Evolutionary conservation across 2,329 filamentous ascomycete species (phyloP), one percentile per base, ranked within the genome.

Genomic region (Phoma sp.): DNA sequence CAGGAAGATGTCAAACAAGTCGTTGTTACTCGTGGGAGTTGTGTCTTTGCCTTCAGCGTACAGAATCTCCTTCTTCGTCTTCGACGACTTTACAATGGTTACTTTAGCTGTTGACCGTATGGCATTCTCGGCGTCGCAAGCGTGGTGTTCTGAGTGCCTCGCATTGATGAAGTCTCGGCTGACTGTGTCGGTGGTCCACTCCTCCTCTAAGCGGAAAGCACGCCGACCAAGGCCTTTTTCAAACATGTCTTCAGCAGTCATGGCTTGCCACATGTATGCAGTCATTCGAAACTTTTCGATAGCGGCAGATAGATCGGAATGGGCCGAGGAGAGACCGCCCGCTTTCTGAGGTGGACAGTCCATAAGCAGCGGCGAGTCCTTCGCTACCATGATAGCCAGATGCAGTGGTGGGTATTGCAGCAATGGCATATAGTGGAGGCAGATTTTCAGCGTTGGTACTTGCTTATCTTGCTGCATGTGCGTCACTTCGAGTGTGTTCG

Each of bases 191-290:
- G 40, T 39, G 1, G 52, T 56, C 67, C 64, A 72, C 42, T 71
- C 67, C 36, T 72, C 69, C n/a, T 73, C 71, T 7, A 74, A 43
- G 7, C 71, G 53, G 43, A 74, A 72, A 1, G 64, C 57, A 10
- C 68, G 63, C 32, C 69, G 43, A 17, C 65, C 69, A 15, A 67
- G 57, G 3, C 65, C 65, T 42, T 68, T 66, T 15, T 47, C 20
- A 1, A 64, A 61, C 58, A 72, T 47, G 32, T 72, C 68, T 51
- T 73, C 69, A 1, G 69, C 71, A n/a, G 67, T 71, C 58, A 69
- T 59, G 12, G 69, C 69, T 49, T 74, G 69, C 69, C 69, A 73
- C 69, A 73, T 72, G 53, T 70, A 71, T 2, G 71, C 69, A 6
- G 69, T 65, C 61, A 69, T 71, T n/a, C 69, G 64, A 11, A 73